Conservation (phyloP, 352 stramenopile genomes). For the Phytophthora multivora region DNA sequence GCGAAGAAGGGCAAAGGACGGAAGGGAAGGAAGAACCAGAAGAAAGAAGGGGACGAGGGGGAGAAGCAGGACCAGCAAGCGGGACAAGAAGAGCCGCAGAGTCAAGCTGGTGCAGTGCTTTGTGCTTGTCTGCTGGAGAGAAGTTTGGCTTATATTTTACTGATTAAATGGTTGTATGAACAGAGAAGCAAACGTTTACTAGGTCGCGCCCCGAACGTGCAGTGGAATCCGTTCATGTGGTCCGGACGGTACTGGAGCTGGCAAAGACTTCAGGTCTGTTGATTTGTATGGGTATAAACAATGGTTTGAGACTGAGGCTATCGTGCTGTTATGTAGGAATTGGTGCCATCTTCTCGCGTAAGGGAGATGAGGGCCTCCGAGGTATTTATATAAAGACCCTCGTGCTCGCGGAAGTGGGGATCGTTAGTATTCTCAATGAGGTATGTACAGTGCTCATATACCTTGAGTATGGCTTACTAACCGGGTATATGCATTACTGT, state of each 20-base stretch:
- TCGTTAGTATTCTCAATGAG: constrained; percentile 57
- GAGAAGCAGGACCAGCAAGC: not conserved
- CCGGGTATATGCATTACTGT: not conserved
- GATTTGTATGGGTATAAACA: too few species aligned
- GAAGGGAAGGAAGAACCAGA: constrained; percentile 5
- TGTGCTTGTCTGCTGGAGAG: not conserved
- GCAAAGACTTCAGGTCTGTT: constrained; percentile 33
- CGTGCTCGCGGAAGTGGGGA: constrained; percentile 53
- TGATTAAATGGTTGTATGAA: not conserved
- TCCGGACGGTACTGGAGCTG: constrained; percentile 44
- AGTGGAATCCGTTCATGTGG: constrained; percentile 39
- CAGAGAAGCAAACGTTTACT: constrained; percentile 49
- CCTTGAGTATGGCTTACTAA: too few species aligned
- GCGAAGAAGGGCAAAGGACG: constrained; percentile 11
- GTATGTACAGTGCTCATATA: constrained; percentile 17
- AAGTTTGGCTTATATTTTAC: too few species aligned
- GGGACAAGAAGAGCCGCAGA: constrained; percentile 23
- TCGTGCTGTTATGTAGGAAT: constrained; percentile 31
- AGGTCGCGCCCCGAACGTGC: constrained; percentile 34
- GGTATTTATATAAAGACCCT: constrained; percentile 54
- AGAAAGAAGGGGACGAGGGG: constrained; percentile 4
- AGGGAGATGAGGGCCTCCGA: constrained; percentile 45
- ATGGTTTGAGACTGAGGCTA: not conserved
- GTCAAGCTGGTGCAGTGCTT: constrained; percentile 42
- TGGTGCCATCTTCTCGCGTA: constrained; percentile 57